phyloP scores from a whole-genome alignment of 2,329 filamentous ascomycete genomes.

The Leptographium radiaticola region DNA sequence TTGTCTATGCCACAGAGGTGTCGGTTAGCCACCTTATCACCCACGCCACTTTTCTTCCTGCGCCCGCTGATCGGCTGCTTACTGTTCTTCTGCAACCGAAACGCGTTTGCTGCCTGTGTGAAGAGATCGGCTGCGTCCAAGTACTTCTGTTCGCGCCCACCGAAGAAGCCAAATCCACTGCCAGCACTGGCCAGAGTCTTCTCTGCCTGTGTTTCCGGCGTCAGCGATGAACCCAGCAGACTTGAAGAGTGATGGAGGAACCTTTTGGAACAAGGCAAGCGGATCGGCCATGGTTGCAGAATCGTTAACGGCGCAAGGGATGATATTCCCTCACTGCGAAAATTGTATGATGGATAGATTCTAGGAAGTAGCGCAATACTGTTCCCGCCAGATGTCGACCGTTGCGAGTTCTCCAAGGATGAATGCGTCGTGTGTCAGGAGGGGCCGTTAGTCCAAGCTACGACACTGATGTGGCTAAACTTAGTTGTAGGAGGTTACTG shows the following conservation, averaged over 20 bases:
- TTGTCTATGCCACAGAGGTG: conserved; percentile 38
- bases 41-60: not conserved
- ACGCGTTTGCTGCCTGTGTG: conserved; percentile 80
- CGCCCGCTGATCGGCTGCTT: conserved; percentile 15
- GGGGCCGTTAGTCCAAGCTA: not conserved
- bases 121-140: conserved; percentile 82
- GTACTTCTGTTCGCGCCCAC: conserved; percentile 75
- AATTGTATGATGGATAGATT: too few species aligned
- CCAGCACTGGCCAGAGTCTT: conserved; percentile 63
- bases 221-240: conserved; percentile 9
- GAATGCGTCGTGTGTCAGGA: not conserved
- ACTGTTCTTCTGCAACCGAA: conserved; percentile 79
- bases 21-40: not conserved
- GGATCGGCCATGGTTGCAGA: conserved; percentile 37
- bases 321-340: too few species aligned
- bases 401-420: not conserved
- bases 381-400: not conserved
- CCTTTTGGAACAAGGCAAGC: conserved; percentile 66
- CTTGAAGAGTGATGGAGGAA: conserved; percentile 20
- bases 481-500: not conserved
- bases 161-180: conserved; percentile 81
- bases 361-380: not conserved
- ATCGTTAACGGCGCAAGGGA: not conserved
- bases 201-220: conserved; percentile 53
- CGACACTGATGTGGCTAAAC: conserved; percentile 1